Evolutionary conservation across 208 protist genomes (phyloP).

Genomic region (Sergeia podlipaevii): DNA sequence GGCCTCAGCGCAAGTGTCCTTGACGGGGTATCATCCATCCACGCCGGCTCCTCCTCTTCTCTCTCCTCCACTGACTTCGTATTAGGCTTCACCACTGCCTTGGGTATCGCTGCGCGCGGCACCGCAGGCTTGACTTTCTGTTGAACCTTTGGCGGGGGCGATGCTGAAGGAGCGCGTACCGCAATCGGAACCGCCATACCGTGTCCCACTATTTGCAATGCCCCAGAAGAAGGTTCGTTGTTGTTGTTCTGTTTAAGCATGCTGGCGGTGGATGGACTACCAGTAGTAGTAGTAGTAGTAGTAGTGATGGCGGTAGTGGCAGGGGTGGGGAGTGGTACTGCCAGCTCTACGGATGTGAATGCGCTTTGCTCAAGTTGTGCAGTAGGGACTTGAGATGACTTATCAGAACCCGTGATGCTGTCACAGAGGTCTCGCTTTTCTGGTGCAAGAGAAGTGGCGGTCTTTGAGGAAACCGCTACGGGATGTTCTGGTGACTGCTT

Average conservation of each 20-base stretch:
- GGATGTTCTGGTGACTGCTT: neutral
- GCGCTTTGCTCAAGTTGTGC: neutral
- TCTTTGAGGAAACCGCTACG: neutral
- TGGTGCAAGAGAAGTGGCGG: neutral
- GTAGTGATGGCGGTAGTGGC: too few species aligned
- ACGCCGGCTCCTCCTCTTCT: neutral
- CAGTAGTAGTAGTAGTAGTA: too few species aligned
- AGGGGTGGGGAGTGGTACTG: too few species aligned
- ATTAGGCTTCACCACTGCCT: neutral
- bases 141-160: neutral
- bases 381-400: neutral
- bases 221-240: too few species aligned
- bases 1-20: conserved; percentile 36
- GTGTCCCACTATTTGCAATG: too few species aligned
- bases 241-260: too few species aligned
- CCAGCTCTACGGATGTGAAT: too few species aligned
- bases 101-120: neutral
- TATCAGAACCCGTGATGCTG: neutral
- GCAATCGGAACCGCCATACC: neutral
- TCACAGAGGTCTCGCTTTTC: neutral
- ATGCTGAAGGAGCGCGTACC: neutral
- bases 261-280: too few species aligned
- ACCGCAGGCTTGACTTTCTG: neutral
- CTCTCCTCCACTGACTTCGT: neutral
- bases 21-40: conserved; percentile 27